Base-by-base conservation (phyloP, 2,329 filamentous ascomycete species). In the Mycosphaerella arachidis region DNA sequence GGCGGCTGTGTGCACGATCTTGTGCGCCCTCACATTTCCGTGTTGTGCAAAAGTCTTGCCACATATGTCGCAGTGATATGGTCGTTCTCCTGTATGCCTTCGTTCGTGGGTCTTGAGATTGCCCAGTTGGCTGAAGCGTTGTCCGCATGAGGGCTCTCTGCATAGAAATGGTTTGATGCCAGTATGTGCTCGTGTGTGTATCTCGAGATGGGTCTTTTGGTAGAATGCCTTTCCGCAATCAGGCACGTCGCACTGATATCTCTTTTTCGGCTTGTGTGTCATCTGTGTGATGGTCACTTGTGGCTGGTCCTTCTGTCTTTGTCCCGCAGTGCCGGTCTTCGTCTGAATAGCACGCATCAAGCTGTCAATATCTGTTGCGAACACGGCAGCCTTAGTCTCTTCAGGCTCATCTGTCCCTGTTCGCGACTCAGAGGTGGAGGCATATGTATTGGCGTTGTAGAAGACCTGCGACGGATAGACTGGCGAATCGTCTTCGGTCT, bases 101-200 rank as follows among this genome's bases (percentile, higher is more conserved):
- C 91, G 85, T 73, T 92, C 86, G 74, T 97, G 93, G 9, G 91
- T 96, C 86, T 92, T 94, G 52, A 97, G 81, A 71, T 97, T 97
- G 10, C 93, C 93, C 7, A 91, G 82, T 74, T 97, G 93, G 13
- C 91, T 94, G 73, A 97, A 97, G 10, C 85, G 82, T 67, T 91
- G 87, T 27, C 85, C 86, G 73, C 93, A 97, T 5, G 82, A 82
- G 3, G 85, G 82, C 65, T 89, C 83, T 64, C 85, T 86, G 78
- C 91, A 96, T 20, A 96, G 89, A 73, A 93, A 97, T 61, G 93
- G 93, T 73, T 92, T 94, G 56, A 89, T 86, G 16, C 94, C 94
- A 1, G 91, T 96, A 75, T 99, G 94, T 4, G 89, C 88, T 65
- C 92, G 84, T 50, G 85, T 86, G 74, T 99, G 94, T 53, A 95